Evolutionary conservation across 306 rosid species (phyloP), one percentile per base, ranked within the genome.

Genomic region (Betula pendula): DNA sequence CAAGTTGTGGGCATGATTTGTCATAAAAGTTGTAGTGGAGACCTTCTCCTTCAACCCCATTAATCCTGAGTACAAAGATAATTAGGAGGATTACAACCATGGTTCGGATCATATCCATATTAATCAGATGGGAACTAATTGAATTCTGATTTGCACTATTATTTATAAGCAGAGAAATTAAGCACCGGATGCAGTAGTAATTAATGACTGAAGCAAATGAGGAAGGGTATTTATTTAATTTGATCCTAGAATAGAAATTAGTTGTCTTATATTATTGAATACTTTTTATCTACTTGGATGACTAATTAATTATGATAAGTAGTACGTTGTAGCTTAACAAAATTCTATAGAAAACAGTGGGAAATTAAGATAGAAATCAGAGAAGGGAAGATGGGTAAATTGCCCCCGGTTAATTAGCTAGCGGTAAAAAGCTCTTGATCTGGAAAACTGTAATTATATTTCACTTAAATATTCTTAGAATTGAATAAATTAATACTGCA

Each of bases 11-110:
- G 67, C 86, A 83, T 45, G 83, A 79, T 1, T 67, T 40, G 68
- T 79, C 83, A 24, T 75, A 83, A 60, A 59, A 83, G 76, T 83
- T 49, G 65, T 79, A 83, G 15, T 80, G 56, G 31, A 83, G 81
- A 16, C 45, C 81, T 44, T 29, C 59, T 8, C 81, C 80, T 66
- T 66, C 56, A 25, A 44, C 71, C 8, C 80, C 66, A 38, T 38
- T 38, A 70, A 17, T 35, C 58, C 68, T 45, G 72, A 79, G 15
- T 8, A 51, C 40, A 27, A 35, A 19, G 5, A 35, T 13, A 6
- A 83, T 38, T 65, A 75, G 27, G 4, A 33, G 38, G 25, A 50
- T 31, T n/a, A 53, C 25, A 55, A 49, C 25, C 65, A 48, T 7
- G 20, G 67, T 44, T 71, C 51, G n/a, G n/a, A n/a, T 58, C 19